Base-by-base conservation (phyloP, 1,139 yeast genomes). In the Sugiyamaella sp. region DNA sequence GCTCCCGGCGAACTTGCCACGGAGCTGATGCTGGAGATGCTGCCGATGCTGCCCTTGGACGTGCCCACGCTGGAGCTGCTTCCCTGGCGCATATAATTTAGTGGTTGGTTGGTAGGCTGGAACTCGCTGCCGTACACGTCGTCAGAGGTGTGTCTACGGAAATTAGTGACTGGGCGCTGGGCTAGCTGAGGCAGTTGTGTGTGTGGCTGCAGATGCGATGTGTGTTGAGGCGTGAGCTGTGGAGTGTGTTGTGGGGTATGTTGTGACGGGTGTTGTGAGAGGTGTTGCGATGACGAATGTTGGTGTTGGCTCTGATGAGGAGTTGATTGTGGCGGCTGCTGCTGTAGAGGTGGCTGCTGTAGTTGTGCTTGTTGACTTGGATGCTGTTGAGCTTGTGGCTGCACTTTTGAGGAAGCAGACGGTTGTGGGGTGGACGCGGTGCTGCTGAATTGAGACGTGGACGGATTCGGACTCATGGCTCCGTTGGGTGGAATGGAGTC, bases 131-230 rank as follows among this genome's bases (percentile, higher is more conserved):
- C 37, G n/a, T 46, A 53, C 16, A 60, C 60, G 10, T 60, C 66
- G 14, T 64, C 63, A n/a, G 65, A 60, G 2, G 66, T 64, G 54
- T 64, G 67, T 14, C 67, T 55, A 17, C 65, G 56, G 53, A 61
- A 59, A 19, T 17, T 35, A 38, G 42, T 24, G 32, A 14, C n/a
- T n/a, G 49, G 40, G 9, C 24, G 39, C 14, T 32, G 33, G 6
- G 14, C 17, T 20, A 4, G 38, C 19, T 17, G 39, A 10, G n/a
- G 43, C 37, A 16, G 45, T 45, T 14, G 44, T 29, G 16, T 37
- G 21, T 27, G 20, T 37, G 14, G n/a, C n/a, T n/a, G n/a, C n/a
- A n/a, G n/a, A n/a, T n/a, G n/a, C n/a, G n/a, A n/a, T n/a, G n/a
- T n/a, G n/a, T n/a, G n/a, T n/a, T n/a, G n/a, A n/a, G n/a, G n/a